Conservation (phyloP, 192 early-diverging fungal species). For the Backusella australiensis region DNA sequence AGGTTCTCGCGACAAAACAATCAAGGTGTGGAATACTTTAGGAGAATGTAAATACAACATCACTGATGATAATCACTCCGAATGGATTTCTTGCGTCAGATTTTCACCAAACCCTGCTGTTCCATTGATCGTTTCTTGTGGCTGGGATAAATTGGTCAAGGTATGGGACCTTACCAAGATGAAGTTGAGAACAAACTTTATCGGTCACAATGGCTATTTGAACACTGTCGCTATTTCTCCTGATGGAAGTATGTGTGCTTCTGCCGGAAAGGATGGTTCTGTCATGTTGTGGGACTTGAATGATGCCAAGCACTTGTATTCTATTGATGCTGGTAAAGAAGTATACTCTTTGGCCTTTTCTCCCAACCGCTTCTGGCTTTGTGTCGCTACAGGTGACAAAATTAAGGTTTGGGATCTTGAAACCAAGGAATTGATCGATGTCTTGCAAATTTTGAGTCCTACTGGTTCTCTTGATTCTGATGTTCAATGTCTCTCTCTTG, state of each 20-base stretch:
- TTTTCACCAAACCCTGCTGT: constrained; percentile 97
- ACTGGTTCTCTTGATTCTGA: constrained; percentile 56
- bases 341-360: constrained; percentile 97
- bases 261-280: constrained; percentile 97
- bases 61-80: constrained; percentile 90
- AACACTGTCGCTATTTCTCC: constrained; percentile 98
- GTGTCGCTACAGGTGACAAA: constrained; percentile 86
- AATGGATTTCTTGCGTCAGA: constrained; percentile 97
- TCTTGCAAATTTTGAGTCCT: constrained; percentile 68
- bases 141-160: constrained; percentile 99
- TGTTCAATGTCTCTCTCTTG: constrained; percentile 91
- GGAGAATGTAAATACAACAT: constrained; percentile 99
- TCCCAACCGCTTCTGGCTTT: constrained; percentile 99
- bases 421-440: constrained; percentile 92
- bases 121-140: constrained; percentile 93
- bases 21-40: constrained; percentile 99
- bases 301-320: constrained; percentile 99
- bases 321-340: constrained; percentile 88
- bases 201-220: constrained; percentile 96
- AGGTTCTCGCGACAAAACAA: constrained; percentile 95
- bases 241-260: constrained; percentile 98
- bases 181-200: constrained; percentile 98
- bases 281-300: constrained; percentile 99
- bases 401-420: constrained; percentile 99
- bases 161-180: constrained; percentile 97